Percentiles rank a stretch among this genome's conserved stretches.
Conservation (phyloP, 352 stramenopile species). For the Phytophthora pisi region DNA sequence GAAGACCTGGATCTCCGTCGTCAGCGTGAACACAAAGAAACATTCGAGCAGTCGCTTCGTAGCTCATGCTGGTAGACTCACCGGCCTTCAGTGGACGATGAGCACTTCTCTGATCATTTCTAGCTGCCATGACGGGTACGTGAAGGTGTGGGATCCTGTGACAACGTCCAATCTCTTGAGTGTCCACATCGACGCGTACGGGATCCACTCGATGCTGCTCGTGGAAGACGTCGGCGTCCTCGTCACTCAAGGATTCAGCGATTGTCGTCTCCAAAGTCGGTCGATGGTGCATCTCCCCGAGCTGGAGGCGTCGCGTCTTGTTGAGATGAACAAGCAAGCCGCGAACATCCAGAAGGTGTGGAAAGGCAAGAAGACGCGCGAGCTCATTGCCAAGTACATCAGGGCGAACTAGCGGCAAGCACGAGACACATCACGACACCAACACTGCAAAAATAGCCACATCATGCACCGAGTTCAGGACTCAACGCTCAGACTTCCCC, state of each 20-base stretch:
- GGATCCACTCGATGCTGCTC: slow-evolving; percentile 45
- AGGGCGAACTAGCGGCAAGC: slow-evolving; percentile 5
- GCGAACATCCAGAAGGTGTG: slow-evolving; percentile 62
- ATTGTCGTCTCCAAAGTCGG: slow-evolving; percentile 48
- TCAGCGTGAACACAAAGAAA: slow-evolving; percentile 33
- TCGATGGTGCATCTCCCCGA: slow-evolving; percentile 43
- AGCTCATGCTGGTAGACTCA: slow-evolving; percentile 61
- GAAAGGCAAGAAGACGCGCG: slow-evolving; percentile 57
- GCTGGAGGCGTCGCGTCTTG: slow-evolving; percentile 45
- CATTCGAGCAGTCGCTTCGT: slow-evolving; percentile 44
- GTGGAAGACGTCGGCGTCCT: slow-evolving; percentile 35
- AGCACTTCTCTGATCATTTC: slow-evolving; percentile 48
- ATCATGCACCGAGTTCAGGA: background rate
- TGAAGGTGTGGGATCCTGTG: slow-evolving; percentile 66
- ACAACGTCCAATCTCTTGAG: slow-evolving; percentile 28
- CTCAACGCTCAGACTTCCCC: too few relatives aligned
- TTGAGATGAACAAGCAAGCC: slow-evolving; percentile 40
- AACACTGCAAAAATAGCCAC: slow-evolving; percentile 14
- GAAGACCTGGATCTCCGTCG: slow-evolving; percentile 63
- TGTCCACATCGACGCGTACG: slow-evolving; percentile 54
- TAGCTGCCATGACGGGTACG: slow-evolving; percentile 61
- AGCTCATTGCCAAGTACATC: slow-evolving; percentile 61
- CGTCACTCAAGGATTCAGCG: slow-evolving; percentile 44
- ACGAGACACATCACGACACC: background rate
- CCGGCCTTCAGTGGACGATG: slow-evolving; percentile 57